phyloP scores from a whole-genome alignment of 2,329 filamentous ascomycete genomes.

The Colletotrichum tanaceti region DNA sequence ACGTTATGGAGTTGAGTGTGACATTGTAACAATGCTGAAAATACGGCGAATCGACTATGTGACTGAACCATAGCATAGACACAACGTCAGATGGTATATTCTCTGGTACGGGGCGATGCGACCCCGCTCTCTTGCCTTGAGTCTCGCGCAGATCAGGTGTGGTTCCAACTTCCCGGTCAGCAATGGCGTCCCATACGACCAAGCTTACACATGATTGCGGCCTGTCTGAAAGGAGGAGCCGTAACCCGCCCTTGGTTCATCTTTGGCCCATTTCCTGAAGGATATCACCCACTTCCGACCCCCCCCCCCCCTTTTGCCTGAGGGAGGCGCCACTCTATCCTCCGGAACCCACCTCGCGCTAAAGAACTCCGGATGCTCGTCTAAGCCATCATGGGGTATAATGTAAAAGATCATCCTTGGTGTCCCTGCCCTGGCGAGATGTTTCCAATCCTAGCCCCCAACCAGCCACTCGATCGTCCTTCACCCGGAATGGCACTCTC shows the following conservation, averaged over 20 bases:
- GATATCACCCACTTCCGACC: not conserved
- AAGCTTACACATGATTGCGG: not conserved
- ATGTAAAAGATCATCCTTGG: not conserved
- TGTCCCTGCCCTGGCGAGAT: not conserved
- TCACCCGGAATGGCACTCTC: constrained; percentile 1
- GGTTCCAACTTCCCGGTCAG: not conserved
- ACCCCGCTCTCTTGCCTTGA: not conserved
- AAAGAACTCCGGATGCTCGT: not conserved
- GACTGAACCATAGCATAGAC: not conserved
- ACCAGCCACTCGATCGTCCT: constrained; percentile 35
- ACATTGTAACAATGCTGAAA: constrained; percentile 3
- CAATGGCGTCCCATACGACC: not conserved
- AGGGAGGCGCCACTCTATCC: not conserved
- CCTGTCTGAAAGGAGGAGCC: constrained; percentile 5
- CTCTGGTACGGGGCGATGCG: not conserved
- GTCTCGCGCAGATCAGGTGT: not conserved
- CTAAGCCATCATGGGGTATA: not conserved
- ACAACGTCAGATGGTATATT: not conserved
- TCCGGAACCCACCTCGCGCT: not conserved
- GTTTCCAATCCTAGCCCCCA: not conserved
- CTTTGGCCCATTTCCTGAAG: not conserved
- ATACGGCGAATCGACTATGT: not conserved
- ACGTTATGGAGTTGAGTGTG: not conserved
- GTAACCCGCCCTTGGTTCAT: not conserved
- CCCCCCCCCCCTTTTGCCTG: constrained; percentile 9